Conservation (phyloP, 2,329 filamentous ascomycete species). For the Trichophyton mentagrophytes region DNA sequence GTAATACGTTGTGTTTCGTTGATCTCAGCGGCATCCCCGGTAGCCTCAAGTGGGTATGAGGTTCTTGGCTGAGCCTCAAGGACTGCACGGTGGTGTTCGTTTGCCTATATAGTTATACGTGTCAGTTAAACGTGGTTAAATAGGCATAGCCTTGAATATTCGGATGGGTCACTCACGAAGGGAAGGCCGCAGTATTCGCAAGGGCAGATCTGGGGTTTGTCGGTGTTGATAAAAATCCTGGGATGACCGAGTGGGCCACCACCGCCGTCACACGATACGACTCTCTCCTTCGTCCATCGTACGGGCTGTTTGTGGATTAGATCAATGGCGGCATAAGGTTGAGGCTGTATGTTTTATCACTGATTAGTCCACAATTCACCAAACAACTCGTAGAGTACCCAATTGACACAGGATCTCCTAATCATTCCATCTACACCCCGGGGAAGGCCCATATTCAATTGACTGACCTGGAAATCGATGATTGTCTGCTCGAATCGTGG, state of each 20-base stretch:
- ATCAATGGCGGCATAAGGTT: slow-evolving; percentile 79
- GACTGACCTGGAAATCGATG: slow-evolving; percentile 72
- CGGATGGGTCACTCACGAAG: slow-evolving; percentile 52
- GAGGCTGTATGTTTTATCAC: slow-evolving; percentile 48
- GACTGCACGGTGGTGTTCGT: slow-evolving; percentile 75
- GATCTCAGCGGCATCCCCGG: slow-evolving; percentile 47
- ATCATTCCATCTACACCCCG: not conserved
- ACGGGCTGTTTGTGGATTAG: slow-evolving; percentile 95
- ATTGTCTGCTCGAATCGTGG: slow-evolving; percentile 96
- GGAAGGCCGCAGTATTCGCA: slow-evolving; percentile 92
- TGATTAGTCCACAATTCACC: slow-evolving; percentile 4
- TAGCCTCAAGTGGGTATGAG: slow-evolving; percentile 64
- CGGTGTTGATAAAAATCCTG: slow-evolving; percentile 90
- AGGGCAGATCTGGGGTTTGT: slow-evolving; percentile 83
- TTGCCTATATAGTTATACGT: slow-evolving; percentile 47
- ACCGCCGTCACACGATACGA: slow-evolving; percentile 83
- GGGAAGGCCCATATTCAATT: not conserved
- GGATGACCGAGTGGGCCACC: slow-evolving; percentile 85
- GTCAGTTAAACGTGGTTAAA: slow-evolving; percentile 3
- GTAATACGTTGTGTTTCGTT: slow-evolving; percentile 45
- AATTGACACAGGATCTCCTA: not conserved
- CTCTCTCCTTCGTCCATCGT: slow-evolving; percentile 69
- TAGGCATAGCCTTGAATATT: not conserved
- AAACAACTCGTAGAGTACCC: not conserved
- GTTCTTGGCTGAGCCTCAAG: slow-evolving; percentile 70